These are phyloP conservation scores for Beauveria varroae DNA, from an alignment of 2,329 filamentous ascomycete genomes.

Conservation along the genomic window DNA sequence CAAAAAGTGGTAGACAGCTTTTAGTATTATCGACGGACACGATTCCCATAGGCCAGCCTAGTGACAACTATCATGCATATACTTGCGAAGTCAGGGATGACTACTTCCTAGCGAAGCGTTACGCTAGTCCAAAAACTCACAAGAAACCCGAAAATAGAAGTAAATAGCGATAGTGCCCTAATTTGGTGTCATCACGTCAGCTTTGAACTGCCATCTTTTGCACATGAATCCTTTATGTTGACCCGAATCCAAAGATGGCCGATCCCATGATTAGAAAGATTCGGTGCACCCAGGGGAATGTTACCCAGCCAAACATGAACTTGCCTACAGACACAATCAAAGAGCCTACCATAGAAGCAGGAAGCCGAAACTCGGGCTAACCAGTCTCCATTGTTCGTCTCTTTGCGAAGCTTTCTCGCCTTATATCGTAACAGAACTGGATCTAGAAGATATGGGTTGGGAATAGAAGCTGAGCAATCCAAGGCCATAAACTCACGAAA, in stretches of 20 bases:
- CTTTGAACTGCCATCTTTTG: slow-evolving; percentile 23
- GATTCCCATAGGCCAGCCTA: neutral
- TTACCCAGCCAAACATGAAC: slow-evolving; percentile 86
- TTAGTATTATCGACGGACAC: neutral
- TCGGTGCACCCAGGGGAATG: slow-evolving; percentile 67
- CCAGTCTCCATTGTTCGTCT: slow-evolving; percentile 70
- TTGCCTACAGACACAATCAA: slow-evolving; percentile 71
- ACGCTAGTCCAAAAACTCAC: slow-evolving; percentile 67
- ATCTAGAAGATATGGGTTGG: slow-evolving; percentile 19
- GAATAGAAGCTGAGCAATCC: too few relatives aligned
- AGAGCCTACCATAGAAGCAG: slow-evolving; percentile 66
- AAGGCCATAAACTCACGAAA: slow-evolving; percentile 40
- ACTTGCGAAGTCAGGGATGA: too few relatives aligned
- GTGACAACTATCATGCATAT: neutral
- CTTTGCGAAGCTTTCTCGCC: slow-evolving; percentile 59
- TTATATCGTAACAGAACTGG: slow-evolving; percentile 67
- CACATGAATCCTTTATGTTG: slow-evolving; percentile 13
- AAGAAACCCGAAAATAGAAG: slow-evolving; percentile 77
- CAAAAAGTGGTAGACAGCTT: neutral
- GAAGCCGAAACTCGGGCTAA: slow-evolving; percentile 82
- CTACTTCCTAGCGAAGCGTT: slow-evolving; percentile 42
- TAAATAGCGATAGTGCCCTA: slow-evolving; percentile 64
- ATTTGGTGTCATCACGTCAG: too few relatives aligned
- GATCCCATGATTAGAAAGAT: slow-evolving; percentile 69
- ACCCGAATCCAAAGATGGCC: slow-evolving; percentile 63